A percentile compares a stretch with the other conserved stretches of the same genome.
Evolutionary conservation across 352 stramenopile genomes (phyloP).

Genomic region (Pythium sp.): DNA sequence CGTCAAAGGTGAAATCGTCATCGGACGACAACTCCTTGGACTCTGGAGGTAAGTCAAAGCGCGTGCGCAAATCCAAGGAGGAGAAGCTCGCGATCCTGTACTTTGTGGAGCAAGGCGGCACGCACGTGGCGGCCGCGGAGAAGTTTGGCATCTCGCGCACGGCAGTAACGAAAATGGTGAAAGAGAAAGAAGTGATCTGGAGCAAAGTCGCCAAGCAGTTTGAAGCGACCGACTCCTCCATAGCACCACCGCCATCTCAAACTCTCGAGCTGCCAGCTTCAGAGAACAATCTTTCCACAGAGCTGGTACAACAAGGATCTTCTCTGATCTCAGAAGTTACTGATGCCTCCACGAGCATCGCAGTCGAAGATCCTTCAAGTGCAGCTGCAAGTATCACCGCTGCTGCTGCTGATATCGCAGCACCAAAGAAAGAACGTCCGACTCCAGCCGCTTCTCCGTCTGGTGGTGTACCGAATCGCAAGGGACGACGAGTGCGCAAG

Average conservation of each 20-base stretch:
- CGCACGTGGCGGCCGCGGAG: conserved; percentile 41
- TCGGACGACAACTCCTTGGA: background rate
- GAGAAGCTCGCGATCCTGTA: conserved; percentile 53
- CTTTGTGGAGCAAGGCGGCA: conserved; percentile 52
- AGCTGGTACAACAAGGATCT: background rate
- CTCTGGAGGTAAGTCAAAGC: conserved; percentile 25
- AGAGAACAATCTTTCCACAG: background rate
- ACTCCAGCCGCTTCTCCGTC: background rate
- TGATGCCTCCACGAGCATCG: background rate
- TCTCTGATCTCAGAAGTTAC: background rate
- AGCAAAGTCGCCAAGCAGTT: conserved; percentile 7
- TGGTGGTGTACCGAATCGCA: conserved; percentile 15
- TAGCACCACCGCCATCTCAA: background rate
- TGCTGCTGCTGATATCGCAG: background rate
- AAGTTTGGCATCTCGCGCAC: conserved; percentile 58
- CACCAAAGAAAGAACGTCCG: conserved; percentile 4
- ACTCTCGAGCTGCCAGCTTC: background rate
- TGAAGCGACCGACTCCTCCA: background rate
- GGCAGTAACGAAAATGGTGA: conserved; percentile 60
- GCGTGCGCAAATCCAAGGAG: conserved; percentile 44
- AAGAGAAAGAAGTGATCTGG: conserved; percentile 43
- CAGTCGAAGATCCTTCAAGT: background rate
- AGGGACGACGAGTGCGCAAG: conserved; percentile 72
- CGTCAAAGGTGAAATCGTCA: background rate
- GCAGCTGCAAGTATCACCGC: background rate